Evolutionary conservation across 805 yeast species (phyloP), one percentile per base, ranked within the genome.

Genomic region (Kazachstania viticola): DNA sequence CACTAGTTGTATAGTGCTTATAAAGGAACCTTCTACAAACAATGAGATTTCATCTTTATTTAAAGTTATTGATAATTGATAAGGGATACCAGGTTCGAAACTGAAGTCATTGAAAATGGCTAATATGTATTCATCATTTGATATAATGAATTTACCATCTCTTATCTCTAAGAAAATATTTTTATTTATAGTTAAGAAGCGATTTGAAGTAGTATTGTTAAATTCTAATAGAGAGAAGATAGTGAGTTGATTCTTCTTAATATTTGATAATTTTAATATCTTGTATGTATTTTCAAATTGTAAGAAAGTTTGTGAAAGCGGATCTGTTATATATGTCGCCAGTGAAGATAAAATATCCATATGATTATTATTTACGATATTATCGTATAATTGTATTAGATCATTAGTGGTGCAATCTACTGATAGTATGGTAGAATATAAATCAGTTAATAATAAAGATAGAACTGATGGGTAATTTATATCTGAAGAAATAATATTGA

Each of bases 181-280:
- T 4, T 35, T 33, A 2, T 46, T 50, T 3, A 61, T 31, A 0
- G 54, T 39, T 22, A 55, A 22, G 7, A 61, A 25, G 16, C 55
- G 40, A 24, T 50, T 49, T 5, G 60, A 56, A 2, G 39, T 36
- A 3, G 42, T 33, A 25, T 47, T 43, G 31, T 51, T 50, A 15
- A 60, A 37, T 19, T 47, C 51, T 2, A 59, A 21, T 50, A 54
- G 54, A 11, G 46, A 32, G 18, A 52, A 58, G 2, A 49, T 25
- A 0, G 64, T 45, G 15, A 49, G 39, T 9, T 42, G 38, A 11
- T 34, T 22, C 0, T 25, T 17, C 0, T 11, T 9, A 1, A 29
- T 14, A 2, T 35, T 14, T 0, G 31, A 13, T 3, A 38, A 15
- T 1, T 39, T 33, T 5, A 50, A 37, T 9, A 38, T 26, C 4